Conservation (phyloP, 192 early-diverging fungal species). For the Glomus cerebriforme region DNA sequence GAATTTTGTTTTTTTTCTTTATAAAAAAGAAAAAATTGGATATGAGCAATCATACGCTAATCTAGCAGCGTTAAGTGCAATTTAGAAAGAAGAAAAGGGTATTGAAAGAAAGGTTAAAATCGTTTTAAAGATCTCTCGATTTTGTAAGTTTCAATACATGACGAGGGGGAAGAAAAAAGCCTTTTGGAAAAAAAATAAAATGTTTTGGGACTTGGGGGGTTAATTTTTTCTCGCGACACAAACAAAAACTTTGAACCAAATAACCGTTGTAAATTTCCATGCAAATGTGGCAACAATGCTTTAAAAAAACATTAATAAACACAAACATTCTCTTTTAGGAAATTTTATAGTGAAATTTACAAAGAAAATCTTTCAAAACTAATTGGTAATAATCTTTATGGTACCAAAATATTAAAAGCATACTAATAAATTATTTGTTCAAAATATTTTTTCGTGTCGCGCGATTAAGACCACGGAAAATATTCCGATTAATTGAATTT, state of each 20-base stretch:
- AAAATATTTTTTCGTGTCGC: no score
- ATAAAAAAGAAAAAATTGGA: neutral
- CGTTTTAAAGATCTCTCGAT: conserved; percentile 1
- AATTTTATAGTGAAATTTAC: neutral
- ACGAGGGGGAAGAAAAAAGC: neutral
- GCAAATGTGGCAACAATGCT: conserved; percentile 11
- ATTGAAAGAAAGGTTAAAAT: neutral
- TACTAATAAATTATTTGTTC: no score
- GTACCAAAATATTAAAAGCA: no score
- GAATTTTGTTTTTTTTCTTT: neutral
- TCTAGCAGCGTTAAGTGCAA: neutral
- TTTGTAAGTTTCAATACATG: neutral
- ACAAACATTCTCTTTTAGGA: neutral
- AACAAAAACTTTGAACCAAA: neutral
- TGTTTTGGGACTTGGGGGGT: neutral
- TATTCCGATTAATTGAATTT: no score
- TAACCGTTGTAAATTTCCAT: neutral
- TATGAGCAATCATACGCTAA: neutral
- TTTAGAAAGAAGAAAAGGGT: neutral
- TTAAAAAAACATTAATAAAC: neutral
- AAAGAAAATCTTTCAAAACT: neutral
- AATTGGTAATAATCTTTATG: neutral
- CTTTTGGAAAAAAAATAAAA: neutral
- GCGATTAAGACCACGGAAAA: no score
- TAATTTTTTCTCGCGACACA: neutral